Percentiles rank a stretch among this genome's conserved stretches.
These are phyloP conservation scores for Rhododendron vialii DNA, from an alignment of 148 eudicot species.

Conservation along the genomic window DNA sequence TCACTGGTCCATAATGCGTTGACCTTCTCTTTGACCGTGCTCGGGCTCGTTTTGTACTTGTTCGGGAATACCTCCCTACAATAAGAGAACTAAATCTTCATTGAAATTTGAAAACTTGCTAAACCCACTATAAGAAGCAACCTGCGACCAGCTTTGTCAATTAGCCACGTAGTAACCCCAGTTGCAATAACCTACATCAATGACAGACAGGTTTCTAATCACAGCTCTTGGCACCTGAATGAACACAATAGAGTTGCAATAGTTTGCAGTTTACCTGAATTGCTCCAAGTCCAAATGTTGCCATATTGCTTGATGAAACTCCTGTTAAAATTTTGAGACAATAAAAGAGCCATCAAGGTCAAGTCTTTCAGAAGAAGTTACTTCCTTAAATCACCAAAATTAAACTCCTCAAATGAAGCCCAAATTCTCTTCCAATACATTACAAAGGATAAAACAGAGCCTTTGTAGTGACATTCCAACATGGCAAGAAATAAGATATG, in stretches of 20 bases:
- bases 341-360: conserved; percentile 2
- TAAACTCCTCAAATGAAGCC: neutral
- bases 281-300: conserved; percentile 77
- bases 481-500: neutral
- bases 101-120: neutral
- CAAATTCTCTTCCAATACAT: neutral
- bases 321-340: conserved; percentile 35
- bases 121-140: conserved; percentile 59
- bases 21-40: no score
- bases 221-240: neutral
- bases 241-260: neutral
- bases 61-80: no score
- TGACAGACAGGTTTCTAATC: neutral
- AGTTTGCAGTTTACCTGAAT: conserved; percentile 49
- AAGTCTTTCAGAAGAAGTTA: neutral
- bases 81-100: neutral
- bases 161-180: conserved; percentile 64
- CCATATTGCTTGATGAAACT: conserved; percentile 57
- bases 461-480: neutral
- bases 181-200: conserved; percentile 67
- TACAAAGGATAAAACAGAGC: neutral
- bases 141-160: conserved; percentile 84
- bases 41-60: no score
- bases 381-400: neutral
- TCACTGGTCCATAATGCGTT: no score